phyloP scores from a whole-genome alignment of 306 rosid genomes.

The Boehmeria nivea region DNA sequence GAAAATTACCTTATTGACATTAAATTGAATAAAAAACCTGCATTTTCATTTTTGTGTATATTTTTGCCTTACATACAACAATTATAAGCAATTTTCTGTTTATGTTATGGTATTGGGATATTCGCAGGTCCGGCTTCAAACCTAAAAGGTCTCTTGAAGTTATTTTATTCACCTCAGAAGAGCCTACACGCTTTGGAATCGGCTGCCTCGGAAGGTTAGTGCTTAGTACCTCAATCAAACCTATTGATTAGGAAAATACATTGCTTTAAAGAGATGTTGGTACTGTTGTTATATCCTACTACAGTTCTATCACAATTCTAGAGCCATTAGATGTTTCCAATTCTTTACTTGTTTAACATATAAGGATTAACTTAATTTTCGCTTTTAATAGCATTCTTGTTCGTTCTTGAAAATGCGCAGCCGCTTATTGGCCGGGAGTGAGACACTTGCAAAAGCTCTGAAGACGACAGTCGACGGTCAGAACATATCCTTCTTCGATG shows the following conservation, averaged over 20 bases:
- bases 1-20: conserved; percentile 18
- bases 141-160: conserved; percentile 79
- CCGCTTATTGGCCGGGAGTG: conserved; percentile 77
- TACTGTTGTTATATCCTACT: no score
- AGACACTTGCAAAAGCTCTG: conserved; percentile 55
- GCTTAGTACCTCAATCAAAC: not conserved
- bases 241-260: not conserved
- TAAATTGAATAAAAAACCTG: not conserved
- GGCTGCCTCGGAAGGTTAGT: conserved; percentile 92
- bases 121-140: conserved; percentile 71
- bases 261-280: conserved; percentile 6
- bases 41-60: not conserved
- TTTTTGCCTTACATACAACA: not conserved
- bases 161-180: conserved; percentile 91
- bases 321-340: not conserved
- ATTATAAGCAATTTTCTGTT: no score
- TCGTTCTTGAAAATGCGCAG: conserved; percentile 40
- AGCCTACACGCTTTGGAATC: conserved; percentile 92
- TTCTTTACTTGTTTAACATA: not conserved
- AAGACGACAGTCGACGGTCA: conserved; percentile 63
- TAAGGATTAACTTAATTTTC: not conserved
- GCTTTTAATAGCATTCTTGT: conserved; percentile 22
- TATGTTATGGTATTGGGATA: conserved; percentile 18
- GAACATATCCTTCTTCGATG: conserved; percentile 71
- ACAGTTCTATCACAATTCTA: no score